These are phyloP conservation scores for Puccinellia tenuiflora DNA, from an alignment of 176 grass and related monocot species.

Conservation along the genomic window DNA sequence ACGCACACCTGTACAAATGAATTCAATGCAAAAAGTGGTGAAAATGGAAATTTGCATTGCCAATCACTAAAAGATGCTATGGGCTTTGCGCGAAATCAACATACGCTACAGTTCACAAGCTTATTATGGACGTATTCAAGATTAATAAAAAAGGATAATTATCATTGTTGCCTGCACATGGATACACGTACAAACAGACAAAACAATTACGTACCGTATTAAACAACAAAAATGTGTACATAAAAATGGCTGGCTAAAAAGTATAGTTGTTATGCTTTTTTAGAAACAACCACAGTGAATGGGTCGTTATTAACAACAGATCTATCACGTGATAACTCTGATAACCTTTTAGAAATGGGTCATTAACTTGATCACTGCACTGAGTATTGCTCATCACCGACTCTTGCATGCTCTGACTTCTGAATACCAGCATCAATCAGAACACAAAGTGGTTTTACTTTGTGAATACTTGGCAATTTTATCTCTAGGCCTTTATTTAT, in stretches of 20 bases:
- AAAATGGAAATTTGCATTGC: not conserved
- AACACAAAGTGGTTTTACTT: no score
- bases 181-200: not conserved
- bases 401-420: no score
- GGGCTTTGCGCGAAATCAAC: not conserved
- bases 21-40: not conserved
- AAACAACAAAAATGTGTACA: not conserved
- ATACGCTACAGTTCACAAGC: not conserved
- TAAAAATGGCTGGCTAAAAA: not conserved
- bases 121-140: not conserved
- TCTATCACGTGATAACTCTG: not conserved
- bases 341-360: not conserved
- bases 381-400: not conserved
- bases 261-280: not conserved
- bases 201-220: not conserved
- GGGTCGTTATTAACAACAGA: not conserved
- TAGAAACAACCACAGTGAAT: not conserved
- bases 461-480: not conserved
- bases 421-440: no score
- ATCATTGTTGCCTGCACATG: not conserved
- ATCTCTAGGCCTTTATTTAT: not conserved
- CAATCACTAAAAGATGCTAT: not conserved
- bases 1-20: constrained; percentile 58
- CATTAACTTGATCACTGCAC: not conserved
- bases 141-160: not conserved